phyloP scores from a whole-genome alignment of 1,139 yeast genomes.

The Pichia sp. region DNA sequence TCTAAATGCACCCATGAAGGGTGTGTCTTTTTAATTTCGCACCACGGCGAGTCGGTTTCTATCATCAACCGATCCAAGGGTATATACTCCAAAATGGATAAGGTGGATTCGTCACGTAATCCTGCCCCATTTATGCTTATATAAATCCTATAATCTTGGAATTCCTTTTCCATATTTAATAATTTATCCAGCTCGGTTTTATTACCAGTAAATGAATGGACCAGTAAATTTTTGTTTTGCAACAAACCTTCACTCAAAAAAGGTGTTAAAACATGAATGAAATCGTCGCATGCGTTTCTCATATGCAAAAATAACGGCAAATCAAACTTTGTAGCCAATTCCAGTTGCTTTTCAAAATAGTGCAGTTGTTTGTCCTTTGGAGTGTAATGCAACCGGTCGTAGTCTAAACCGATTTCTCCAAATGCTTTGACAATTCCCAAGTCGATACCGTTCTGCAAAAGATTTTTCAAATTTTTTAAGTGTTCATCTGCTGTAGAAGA shows the following conservation, averaged over 20 bases:
- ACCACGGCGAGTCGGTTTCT: slow-evolving; percentile 99
- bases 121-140: slow-evolving; percentile 94
- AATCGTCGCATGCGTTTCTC: slow-evolving; percentile 83
- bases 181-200: slow-evolving; percentile 47
- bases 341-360: slow-evolving; percentile 67
- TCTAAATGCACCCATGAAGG: slow-evolving; percentile 56
- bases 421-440: slow-evolving; percentile 59
- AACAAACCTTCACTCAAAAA: slow-evolving; percentile 33
- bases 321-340: slow-evolving; percentile 45
- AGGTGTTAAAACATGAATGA: slow-evolving; percentile 52
- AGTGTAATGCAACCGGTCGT: slow-evolving; percentile 78
- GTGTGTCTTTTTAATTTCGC: slow-evolving; percentile 82
- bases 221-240: slow-evolving; percentile 49
- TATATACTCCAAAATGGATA: slow-evolving; percentile 53
- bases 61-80: slow-evolving; percentile 67
- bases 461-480: slow-evolving; percentile 36
- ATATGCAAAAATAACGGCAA: slow-evolving; percentile 85
- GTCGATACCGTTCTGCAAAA: slow-evolving; percentile 42
- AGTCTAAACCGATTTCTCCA: slow-evolving; percentile 93
- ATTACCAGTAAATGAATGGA: slow-evolving; percentile 92
- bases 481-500: slow-evolving; percentile 28
- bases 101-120: slow-evolving; percentile 64
- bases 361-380: slow-evolving; percentile 55
- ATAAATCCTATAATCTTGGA: slow-evolving; percentile 38
- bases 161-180: slow-evolving; percentile 25